phyloP scores from a whole-genome alignment of 2,329 filamentous ascomycete genomes.

The Cordyceps tenuipes region DNA sequence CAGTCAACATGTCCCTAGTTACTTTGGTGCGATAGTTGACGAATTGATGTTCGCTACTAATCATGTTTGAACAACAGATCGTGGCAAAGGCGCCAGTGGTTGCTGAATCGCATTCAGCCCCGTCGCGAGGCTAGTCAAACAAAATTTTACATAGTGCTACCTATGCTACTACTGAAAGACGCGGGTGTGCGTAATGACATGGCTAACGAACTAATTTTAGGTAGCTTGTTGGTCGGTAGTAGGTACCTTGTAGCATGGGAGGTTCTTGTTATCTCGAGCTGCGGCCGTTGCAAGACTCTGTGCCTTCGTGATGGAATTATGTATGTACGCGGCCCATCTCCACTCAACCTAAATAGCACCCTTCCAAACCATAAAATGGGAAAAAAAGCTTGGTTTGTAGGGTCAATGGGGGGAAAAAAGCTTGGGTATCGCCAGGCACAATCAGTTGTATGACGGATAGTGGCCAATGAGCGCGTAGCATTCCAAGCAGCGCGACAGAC shows the following conservation, averaged over 20 bases:
- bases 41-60: too few species aligned
- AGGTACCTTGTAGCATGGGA: background rate
- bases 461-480: conserved; percentile 19
- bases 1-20: too few species aligned
- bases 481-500: conserved; percentile 18
- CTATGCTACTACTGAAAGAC: too few species aligned
- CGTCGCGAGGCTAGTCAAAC: background rate
- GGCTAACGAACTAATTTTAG: too few species aligned
- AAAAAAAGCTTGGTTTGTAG: background rate
- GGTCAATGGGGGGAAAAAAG: background rate
- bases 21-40: too few species aligned
- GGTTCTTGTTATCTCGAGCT: background rate
- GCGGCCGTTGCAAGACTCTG: background rate
- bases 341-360: background rate
- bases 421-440: background rate
- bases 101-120: background rate
- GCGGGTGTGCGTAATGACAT: too few species aligned
- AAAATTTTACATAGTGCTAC: too few species aligned
- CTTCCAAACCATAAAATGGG: background rate
- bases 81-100: background rate
- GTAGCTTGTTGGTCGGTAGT: too few species aligned
- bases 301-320: background rate
- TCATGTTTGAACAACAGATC: too few species aligned
- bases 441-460: background rate
- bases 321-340: background rate